Base-by-base conservation (phyloP, 1,284 basidiomycete genomes). In the Apiotrichum brassicae region DNA sequence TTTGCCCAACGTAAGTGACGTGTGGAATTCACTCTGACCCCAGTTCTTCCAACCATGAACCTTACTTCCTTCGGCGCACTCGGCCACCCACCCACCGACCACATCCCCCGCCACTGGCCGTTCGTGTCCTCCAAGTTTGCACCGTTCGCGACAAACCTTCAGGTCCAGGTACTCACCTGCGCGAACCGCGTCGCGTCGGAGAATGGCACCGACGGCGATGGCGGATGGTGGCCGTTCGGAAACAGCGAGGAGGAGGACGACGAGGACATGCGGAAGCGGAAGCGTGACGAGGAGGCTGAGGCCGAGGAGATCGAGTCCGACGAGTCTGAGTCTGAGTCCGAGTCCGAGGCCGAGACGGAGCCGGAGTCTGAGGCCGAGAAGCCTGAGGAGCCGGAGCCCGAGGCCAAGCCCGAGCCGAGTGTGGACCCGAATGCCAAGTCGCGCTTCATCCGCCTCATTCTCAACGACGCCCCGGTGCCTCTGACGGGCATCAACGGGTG, bases 21-120 rank as follows among this genome's bases (percentile, higher is more conserved):
- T 14, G 14, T 30, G 28, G 13, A 1, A 6, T 14, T 3, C 6
- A 14, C 41, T 34, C 56, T 62, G 34, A 63, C 47, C 6, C 23
- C 51, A 81, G 81, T 82, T 19, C 64, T 79, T 12, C 77, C 78
- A 2, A 77, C 82, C 1, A 70, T 84, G 66, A 83, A 84, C 66
- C 77, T 85, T 50, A 82, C 85, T 5, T 79, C 74, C 18, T 84
- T 91, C 48, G 81, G 85, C 7, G 75, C 76, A 20, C 69, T 71
- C 26, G 87, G 86, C 0, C 82, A 85, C 0, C 76, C 87, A 2
- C 86, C 87, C 0, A 77, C 79, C 9, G 82, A 82, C 49, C 84
- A 84, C 63, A 88, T 90, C 26, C 81, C 81, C 0, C 68, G 74
- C 37, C 67, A 80, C 48, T 77, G 78, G 55, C 65, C 68, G 1